These are phyloP conservation scores for Clavispora carvajalis DNA, from an alignment of 805 yeast genomes.

Conservation along the genomic window DNA sequence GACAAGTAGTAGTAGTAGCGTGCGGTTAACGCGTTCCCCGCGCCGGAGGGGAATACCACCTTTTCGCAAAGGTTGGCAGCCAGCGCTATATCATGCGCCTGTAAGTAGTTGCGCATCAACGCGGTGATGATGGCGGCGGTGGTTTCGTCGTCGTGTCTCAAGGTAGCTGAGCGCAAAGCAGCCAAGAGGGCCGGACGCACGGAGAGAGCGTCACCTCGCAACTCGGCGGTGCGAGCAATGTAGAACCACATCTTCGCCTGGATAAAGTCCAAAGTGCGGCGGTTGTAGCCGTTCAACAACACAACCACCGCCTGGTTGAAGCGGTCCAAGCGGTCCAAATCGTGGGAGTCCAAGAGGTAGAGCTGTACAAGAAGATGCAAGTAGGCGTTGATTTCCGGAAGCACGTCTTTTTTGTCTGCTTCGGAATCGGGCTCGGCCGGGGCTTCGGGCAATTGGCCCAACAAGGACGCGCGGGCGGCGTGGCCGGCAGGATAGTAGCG, in stretches of 20 bases:
- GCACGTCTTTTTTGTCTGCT: constrained; percentile 22
- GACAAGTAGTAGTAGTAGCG: constrained; percentile 89
- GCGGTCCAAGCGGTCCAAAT: constrained; percentile 42
- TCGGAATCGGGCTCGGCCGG: constrained; percentile 23
- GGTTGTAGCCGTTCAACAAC: constrained; percentile 61
- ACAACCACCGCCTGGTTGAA: constrained; percentile 51
- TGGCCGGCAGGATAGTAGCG: constrained; percentile 50
- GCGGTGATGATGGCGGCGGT: constrained; percentile 84
- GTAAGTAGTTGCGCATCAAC: constrained; percentile 72
- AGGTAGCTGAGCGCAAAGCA: constrained; percentile 79
- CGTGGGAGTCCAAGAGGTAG: constrained; percentile 60
- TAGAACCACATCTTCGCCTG: constrained; percentile 94
- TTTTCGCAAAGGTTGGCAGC: constrained; percentile 89
- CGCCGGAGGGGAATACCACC: constrained; percentile 79
- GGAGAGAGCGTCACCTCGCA: constrained; percentile 44
- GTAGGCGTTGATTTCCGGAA: constrained; percentile 79
- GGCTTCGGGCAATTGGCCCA: constrained; percentile 22
- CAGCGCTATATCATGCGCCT: constrained; percentile 74
- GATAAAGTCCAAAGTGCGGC: constrained; percentile 78
- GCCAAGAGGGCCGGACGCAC: constrained; percentile 66
- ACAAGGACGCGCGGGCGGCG: constrained; percentile 33
- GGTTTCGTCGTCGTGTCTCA: constrained; percentile 90
- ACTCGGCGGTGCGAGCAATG: constrained; percentile 66
- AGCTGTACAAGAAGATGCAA: constrained; percentile 75
- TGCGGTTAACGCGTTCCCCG: constrained; percentile 83